Percentiles rank a stretch among this genome's conserved stretches.
phyloP scores from a whole-genome alignment of 805 yeast species.

The Hanseniaspora lindneri region DNA sequence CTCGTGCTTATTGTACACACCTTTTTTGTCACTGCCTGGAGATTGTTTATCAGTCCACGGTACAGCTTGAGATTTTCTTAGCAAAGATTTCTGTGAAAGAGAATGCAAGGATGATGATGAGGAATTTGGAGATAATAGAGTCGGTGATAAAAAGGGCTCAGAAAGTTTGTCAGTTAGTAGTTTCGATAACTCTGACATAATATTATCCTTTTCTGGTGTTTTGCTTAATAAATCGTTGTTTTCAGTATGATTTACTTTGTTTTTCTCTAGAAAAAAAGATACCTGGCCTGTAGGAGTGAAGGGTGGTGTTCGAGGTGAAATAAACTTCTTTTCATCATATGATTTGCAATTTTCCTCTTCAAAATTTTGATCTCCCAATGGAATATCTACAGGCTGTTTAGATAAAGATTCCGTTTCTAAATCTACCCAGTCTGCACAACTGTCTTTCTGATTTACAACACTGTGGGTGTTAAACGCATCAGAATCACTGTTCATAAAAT shows the following conservation, averaged over 20 bases:
- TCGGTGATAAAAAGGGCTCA: neutral
- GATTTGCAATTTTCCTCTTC: neutral
- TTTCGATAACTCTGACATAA: slow-evolving; percentile 6
- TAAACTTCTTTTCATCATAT: neutral
- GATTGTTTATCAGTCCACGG: neutral
- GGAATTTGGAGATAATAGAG: neutral
- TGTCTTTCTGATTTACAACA: neutral
- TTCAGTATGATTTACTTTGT: neutral
- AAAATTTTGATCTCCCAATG: neutral
- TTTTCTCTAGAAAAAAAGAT: neutral
- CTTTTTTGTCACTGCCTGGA: neutral
- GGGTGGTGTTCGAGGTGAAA: slow-evolving; percentile 1
- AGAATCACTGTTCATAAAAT: no score
- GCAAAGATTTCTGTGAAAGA: neutral
- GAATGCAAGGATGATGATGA: slow-evolving; percentile 18
- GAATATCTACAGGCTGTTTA: slow-evolving; percentile 3
- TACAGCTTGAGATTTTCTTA: slow-evolving; percentile 1
- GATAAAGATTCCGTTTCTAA: neutral
- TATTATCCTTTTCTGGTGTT: slow-evolving; percentile 5
- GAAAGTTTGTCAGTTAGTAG: slow-evolving; percentile 1
- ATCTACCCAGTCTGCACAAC: neutral
- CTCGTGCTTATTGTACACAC: neutral
- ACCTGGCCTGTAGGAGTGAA: neutral
- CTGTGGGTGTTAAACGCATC: neutral
- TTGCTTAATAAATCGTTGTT: neutral